phyloP scores from a whole-genome alignment of 208 protist species.

The Novymonas esmeraldas region DNA sequence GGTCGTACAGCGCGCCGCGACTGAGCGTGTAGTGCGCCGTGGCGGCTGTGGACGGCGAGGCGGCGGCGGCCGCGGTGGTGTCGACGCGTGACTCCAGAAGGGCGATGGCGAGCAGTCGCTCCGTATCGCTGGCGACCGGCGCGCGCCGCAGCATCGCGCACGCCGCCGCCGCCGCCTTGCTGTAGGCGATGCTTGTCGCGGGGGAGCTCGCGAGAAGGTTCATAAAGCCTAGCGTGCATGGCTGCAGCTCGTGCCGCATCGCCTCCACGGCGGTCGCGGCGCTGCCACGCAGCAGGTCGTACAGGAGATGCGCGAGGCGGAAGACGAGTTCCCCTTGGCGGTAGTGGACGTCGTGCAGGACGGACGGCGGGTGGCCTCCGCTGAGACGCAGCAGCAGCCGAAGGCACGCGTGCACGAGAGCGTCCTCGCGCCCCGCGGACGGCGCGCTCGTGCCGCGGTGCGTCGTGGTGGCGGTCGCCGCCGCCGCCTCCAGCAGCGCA shows the following conservation, averaged over 20 bases:
- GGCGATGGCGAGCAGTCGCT: constrained; percentile 65
- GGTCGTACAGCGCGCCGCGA: constrained; percentile 41
- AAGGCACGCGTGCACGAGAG: constrained; percentile 27
- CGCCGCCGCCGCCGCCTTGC: constrained; percentile 48
- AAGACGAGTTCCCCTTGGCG: constrained; percentile 67
- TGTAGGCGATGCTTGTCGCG: constrained; percentile 40
- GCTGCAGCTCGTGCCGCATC: constrained; percentile 25
- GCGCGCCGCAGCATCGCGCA: constrained; percentile 52
- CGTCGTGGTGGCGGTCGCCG: not conserved
- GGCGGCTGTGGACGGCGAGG: constrained; percentile 6
- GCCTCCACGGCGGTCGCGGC: constrained; percentile 37
- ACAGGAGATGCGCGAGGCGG: constrained; percentile 48
- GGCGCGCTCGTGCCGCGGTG: not conserved
- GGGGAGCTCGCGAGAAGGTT: constrained; percentile 53
- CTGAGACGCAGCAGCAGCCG: constrained; percentile 36
- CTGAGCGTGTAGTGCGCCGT: constrained; percentile 28
- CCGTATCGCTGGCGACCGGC: constrained; percentile 37
- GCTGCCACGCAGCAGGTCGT: constrained; percentile 45
- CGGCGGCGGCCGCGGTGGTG: not conserved
- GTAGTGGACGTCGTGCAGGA: constrained; percentile 41
- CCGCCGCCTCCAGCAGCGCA: constrained; percentile 19
- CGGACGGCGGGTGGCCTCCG: constrained; percentile 34
- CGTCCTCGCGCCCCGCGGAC: constrained; percentile 1
- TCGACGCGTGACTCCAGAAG: constrained; percentile 60
- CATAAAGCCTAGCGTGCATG: constrained; percentile 36